Evolutionary conservation across 345 rosid species (phyloP).

Genomic region (rapeseed (Brassica napus)): Da-Ae NC_063437.1:14660501-14661000

Average conservation of each 20-base stretch:
- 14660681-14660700: slow-evolving; percentile 2
- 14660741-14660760: slow-evolving; percentile 33
- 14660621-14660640: slow-evolving; percentile 58
- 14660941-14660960: slow-evolving; percentile 47
- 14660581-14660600: slow-evolving; percentile 82
- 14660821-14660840: slow-evolving; percentile 79
- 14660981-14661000: slow-evolving; percentile 74
- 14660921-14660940: not conserved
- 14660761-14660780: slow-evolving; percentile 81
- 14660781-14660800: slow-evolving; percentile 56
- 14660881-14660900: slow-evolving; percentile 2
- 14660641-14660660: slow-evolving; percentile 62
- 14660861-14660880: slow-evolving; percentile 79
- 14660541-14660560: slow-evolving; percentile 79
- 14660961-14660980: slow-evolving; percentile 91
- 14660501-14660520: slow-evolving; percentile 83
- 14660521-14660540: slow-evolving; percentile 77
- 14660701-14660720: slow-evolving; percentile 1
- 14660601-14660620: slow-evolving; percentile 61
- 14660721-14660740: not conserved
- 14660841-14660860: slow-evolving; percentile 71
- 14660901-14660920: slow-evolving; percentile 6
- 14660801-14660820: slow-evolving; percentile 63
- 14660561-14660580: slow-evolving; percentile 74
- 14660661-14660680: slow-evolving; percentile 46